Conservation (phyloP, 2,329 filamentous ascomycete species). For the Amylocarpus encephaloides region DNA sequence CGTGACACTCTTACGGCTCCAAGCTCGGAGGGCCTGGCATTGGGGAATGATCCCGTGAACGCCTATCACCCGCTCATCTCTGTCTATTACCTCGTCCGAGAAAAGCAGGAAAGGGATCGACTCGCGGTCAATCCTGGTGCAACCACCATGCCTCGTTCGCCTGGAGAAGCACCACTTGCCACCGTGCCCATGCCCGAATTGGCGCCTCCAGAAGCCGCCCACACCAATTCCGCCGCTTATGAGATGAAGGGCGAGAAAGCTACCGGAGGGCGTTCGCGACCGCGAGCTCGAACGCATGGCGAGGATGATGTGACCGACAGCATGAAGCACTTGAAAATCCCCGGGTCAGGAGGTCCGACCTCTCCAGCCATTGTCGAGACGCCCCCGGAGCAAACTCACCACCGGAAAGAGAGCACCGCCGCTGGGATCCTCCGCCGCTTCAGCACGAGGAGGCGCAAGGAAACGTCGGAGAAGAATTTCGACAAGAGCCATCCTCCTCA, state of each 20-base stretch:
- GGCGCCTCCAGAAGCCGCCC: constrained; percentile 72
- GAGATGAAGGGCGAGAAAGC: constrained; percentile 86
- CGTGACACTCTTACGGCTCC: constrained; percentile 77
- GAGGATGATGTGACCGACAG: constrained; percentile 82
- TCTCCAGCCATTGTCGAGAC: constrained; percentile 48
- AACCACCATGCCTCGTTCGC: constrained; percentile 47
- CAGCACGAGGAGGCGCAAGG: constrained; percentile 75
- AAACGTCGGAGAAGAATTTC: constrained; percentile 51
- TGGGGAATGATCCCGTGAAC: constrained; percentile 83
- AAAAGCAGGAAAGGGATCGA: constrained; percentile 80
- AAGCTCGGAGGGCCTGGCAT: constrained; percentile 77
- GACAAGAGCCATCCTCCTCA: constrained; percentile 57
- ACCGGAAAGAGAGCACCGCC: constrained; percentile 80
- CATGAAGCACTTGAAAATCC: constrained; percentile 58
- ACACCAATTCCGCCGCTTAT: constrained; percentile 79
- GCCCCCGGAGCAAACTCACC: constrained; percentile 49
- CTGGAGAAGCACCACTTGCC: constrained; percentile 43
- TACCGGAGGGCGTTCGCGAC: constrained; percentile 74
- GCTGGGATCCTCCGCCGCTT: constrained; percentile 80
- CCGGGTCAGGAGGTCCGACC: constrained; percentile 40
- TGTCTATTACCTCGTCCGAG: constrained; percentile 91
- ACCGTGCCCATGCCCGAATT: constrained; percentile 61
- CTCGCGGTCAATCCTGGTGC: constrained; percentile 52
- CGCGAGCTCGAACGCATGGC: constrained; percentile 84
- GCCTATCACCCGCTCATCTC: constrained; percentile 89